Evolutionary conservation across 306 rosid species (phyloP).

Genomic region (Trifolium fragiferum): DNA sequence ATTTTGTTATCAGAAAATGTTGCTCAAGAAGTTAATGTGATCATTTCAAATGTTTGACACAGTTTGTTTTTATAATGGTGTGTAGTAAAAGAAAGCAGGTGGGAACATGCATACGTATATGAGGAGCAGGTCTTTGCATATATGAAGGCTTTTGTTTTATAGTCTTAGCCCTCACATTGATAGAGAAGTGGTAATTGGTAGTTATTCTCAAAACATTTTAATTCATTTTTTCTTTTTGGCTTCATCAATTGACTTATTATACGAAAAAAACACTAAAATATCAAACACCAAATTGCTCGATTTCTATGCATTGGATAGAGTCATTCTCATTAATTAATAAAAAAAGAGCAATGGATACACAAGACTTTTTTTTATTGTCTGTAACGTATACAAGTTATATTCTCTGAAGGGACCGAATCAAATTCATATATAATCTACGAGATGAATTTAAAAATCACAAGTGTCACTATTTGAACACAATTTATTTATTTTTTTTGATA

Average conservation of each 20-base stretch:
- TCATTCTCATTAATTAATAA: not conserved
- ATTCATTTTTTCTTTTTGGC: no score
- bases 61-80: conserved; percentile 14
- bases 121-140: conserved; percentile 30
- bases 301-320: not conserved
- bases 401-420: not conserved
- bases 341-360: not conserved
- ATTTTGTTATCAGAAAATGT: conserved; percentile 17
- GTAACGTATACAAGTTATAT: not conserved
- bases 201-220: not conserved
- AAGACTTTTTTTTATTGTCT: no score
- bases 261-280: not conserved
- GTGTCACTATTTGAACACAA: not conserved
- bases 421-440: not conserved
- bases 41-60: conserved; percentile 1
- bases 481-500: not conserved
- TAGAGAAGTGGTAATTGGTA: no score
- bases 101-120: conserved; percentile 28
- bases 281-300: not conserved
- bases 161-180: not conserved
- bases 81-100: conserved; percentile 33
- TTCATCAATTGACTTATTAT: no score
- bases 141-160: not conserved
- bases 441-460: not conserved
- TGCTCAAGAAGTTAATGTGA: conserved; percentile 8